Evolutionary conservation across 805 yeast species (phyloP), one percentile per base, ranked within the genome.

Genomic region (Candida corydali): DNA sequence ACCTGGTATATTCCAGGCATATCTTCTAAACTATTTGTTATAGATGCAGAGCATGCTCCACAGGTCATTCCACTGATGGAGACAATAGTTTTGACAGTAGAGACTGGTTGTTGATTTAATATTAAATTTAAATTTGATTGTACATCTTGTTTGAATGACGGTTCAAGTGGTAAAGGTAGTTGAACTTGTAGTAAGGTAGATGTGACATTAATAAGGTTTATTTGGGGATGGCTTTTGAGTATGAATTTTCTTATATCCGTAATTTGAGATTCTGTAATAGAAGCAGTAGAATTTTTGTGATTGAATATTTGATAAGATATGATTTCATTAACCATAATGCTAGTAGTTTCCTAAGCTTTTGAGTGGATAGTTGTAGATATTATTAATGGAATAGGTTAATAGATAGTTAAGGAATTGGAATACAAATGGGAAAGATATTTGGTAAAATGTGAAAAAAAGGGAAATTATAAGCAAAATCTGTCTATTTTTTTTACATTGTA

Each of bases 1-100:
- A 50, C 70, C 7, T 40, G 26, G 0, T 28, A 16, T 5, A 65
- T 55, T 0, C 64, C 65, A 5, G 47, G 42, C 4, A 51, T 29
- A 4, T 32, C 34, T 14, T 52, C 47, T 14, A 67, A 41, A 3
- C 62, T 56, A 20, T 57, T 55, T 1, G 64, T 60, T 23, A 67
- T 55, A n/a, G 68, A 51, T 1, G 66, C 66, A n/a, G 63, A 48
- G 41, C 72, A 66, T 3, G 72, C 60, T 14, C 67, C 69, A 43
- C 72, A 66, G 5, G 72, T 66, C 69, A 61, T 62, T 1, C 66
- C 66, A 5, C 63, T 57, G 1, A 82, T 65, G 5, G 12, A 18
- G 3, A 33, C 30, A 9, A 25, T 11, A 5, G 36, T 33, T 14
- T 33, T 16, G 8, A 26, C 12, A 14, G 12, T 8, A 15, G 36